Base-by-base conservation (phyloP, 371 early-diverging fungal species). In the Mucor velutinosus region DNA sequence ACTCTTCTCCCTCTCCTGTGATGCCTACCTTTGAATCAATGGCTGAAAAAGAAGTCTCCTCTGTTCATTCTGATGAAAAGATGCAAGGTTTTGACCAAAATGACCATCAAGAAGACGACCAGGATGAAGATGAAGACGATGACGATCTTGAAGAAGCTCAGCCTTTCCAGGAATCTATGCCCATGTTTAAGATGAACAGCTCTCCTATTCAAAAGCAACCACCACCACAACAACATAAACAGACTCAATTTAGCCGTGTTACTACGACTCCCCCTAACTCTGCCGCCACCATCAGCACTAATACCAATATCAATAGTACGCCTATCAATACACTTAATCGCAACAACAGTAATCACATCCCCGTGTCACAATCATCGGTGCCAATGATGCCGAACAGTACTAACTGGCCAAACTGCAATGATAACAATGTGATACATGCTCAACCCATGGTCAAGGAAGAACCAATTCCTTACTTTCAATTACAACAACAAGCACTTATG, bases 301-400 rank as follows among this genome's bases (percentile, higher is more conserved):
- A 25, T 15, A 29, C 29, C 45, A n/a, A n/a, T 45, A 35, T 19
- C 60, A 59, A 41, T 59, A 37, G n/a, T 21, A 11, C 21, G 19
- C 39, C 60, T 39, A 27, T 27, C 10, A 60, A 10, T 29, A 41
- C 41, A 27, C 17, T 45, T 60, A 41, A 60, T 37, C 15, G 17
- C 21, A 21, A 30, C 23, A 35, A 53, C 35, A 53, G 35, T 35
- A 35, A 43, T 37, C 30, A n/a, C 33, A 23, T 57, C 57, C 47
- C 58, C 30, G 67, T 67, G 57, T 58, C 62, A 67, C 67, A 37
- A 15, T 35, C 58, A 58, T 67, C 67, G 67, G 67, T 58, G 15
- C 12, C 62, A 11, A 47, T 56, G 57, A 32, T 67, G n/a, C 67
- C 67, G 67, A 67, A 61, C 15, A 43, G n/a, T 62, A 58, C 62